Conservation (phyloP, 768 basidiomycete species). For the Boletus insuetus region DNA sequence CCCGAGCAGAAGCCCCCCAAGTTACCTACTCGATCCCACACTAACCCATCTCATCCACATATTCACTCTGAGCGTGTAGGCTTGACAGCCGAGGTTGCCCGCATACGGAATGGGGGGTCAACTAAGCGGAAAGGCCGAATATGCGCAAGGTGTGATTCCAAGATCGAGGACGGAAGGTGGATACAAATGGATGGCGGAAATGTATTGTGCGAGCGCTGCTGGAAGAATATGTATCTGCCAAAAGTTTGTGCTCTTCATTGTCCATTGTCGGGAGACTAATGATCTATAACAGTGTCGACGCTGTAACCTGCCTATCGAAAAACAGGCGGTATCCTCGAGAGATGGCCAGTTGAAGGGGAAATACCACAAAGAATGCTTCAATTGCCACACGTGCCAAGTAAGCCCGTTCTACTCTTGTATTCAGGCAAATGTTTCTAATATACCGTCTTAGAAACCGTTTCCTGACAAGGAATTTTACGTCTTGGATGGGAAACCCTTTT, state of each 20-base stretch:
- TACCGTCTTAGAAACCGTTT: slow-evolving; percentile 67
- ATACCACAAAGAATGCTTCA: slow-evolving; percentile 90
- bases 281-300: slow-evolving; percentile 66
- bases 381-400: slow-evolving; percentile 79
- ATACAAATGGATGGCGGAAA: slow-evolving; percentile 71
- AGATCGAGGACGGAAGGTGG: slow-evolving; percentile 80
- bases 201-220: slow-evolving; percentile 85
- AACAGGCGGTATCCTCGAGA: slow-evolving; percentile 83
- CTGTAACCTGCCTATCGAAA: slow-evolving; percentile 85
- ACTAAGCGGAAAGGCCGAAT: slow-evolving; percentile 36
- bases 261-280: slow-evolving; percentile 1
- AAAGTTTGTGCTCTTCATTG: slow-evolving; percentile 50
- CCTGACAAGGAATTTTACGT: slow-evolving; percentile 92
- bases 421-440: not conserved
- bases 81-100: slow-evolving; percentile 25
- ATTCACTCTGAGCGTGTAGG: slow-evolving; percentile 30
- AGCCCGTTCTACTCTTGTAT: slow-evolving; percentile 19
- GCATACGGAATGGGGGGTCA: slow-evolving; percentile 33
- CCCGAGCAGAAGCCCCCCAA: slow-evolving; percentile 49
- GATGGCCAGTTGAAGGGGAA: slow-evolving; percentile 97
- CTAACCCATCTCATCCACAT: slow-evolving; percentile 42
- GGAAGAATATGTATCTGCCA: slow-evolving; percentile 96
- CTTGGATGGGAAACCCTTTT: slow-evolving; percentile 84
- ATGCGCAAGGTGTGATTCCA: slow-evolving; percentile 68
- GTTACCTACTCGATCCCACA: slow-evolving; percentile 54